Evolutionary conservation across 73 alveolate species (phyloP).

Genomic region (Paramecium bursaria): DNA sequence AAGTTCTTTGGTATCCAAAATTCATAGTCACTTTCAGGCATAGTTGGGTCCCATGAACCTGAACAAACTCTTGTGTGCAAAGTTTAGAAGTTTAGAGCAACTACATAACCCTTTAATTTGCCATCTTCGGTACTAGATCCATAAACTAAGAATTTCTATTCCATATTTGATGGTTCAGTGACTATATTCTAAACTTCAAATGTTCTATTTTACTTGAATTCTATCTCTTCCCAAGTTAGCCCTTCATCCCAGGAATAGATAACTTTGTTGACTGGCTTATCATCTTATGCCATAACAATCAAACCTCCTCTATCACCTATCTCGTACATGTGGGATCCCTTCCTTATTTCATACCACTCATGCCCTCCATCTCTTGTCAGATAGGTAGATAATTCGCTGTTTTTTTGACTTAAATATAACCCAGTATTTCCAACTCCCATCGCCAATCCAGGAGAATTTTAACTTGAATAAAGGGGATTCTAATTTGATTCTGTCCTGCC

Average conservation of each 20-base stretch:
- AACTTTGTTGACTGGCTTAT: conserved; percentile 73
- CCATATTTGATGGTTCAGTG: conserved; percentile 78
- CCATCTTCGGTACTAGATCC: conserved; percentile 65
- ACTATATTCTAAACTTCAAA: conserved; percentile 74
- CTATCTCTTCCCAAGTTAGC: conserved; percentile 73
- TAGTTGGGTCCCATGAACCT: conserved; percentile 79
- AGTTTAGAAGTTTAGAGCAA: conserved; percentile 77
- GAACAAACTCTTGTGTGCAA: conserved; percentile 76
- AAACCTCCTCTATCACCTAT: conserved; percentile 93
- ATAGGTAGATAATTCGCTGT: conserved; percentile 78
- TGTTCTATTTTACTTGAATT: conserved; percentile 55
- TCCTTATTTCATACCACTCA: conserved; percentile 82
- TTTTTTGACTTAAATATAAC: conserved; percentile 60
- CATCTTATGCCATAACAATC: conserved; percentile 81
- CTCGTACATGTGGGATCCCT: conserved; percentile 86
- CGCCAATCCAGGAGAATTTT: conserved; percentile 81
- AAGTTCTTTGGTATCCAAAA: conserved; percentile 85
- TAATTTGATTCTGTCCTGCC: conserved; percentile 77
- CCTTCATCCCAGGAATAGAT: conserved; percentile 82
- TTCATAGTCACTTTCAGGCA: conserved; percentile 79
- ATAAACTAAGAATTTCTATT: conserved; percentile 79
- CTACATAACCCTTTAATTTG: conserved; percentile 69
- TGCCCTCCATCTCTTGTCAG: conserved; percentile 91
- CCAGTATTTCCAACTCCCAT: conserved; percentile 89
- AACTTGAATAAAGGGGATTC: conserved; percentile 81